Base-by-base conservation (phyloP, 2,329 filamentous ascomycete genomes). In the Westerdykella sp. region DNA sequence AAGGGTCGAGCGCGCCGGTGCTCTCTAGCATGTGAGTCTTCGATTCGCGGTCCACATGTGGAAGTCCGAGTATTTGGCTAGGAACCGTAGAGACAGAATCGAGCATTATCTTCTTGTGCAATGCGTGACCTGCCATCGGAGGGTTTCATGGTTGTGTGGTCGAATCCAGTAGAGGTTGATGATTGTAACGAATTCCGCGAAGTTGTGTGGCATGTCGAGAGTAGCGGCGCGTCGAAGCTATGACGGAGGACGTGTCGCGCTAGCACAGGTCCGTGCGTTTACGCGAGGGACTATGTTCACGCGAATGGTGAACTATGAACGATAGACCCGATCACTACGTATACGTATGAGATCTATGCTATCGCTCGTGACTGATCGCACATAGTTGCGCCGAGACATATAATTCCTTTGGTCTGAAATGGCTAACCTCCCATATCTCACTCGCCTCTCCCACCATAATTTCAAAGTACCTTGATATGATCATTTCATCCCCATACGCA, bases 71-170 rank as follows among this genome's bases (percentile, higher is more conserved):
- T 30, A 57, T 49, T 21, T 57, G 48, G 37, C 50, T 37, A 13
- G 55, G 47, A 14, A 40, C 42, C 6, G 50, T 53, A 48, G 58
- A 54, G 16, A 36, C 36, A 12, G 50, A 45, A 25, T 56, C 49
- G 18, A 57, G 55, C 60, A 63, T 63, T 46, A 51, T 62, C 45
- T 54, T 56, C 31, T 55, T 61, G 41, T 62, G 59, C 55, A 54
- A 52, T 54, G 53, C 54, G 43, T 56, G 59, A 15, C 48, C 45
- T 30, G 56, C 48, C 56, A 63, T 62, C 28, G 43, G 42, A 41
- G 34, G 49, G 51, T 49, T 42, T 51, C 61, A 64, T 64, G 51
- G 54, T 46, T 50, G 43, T 48, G 38, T 14, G 49, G 23, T 21
- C 16, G 34, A 30, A 30, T 34, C 22, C 11, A 9, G 25, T 28